These are phyloP conservation scores for Mycena metata DNA, from an alignment of 768 basidiomycete genomes.

Conservation along the genomic window DNA sequence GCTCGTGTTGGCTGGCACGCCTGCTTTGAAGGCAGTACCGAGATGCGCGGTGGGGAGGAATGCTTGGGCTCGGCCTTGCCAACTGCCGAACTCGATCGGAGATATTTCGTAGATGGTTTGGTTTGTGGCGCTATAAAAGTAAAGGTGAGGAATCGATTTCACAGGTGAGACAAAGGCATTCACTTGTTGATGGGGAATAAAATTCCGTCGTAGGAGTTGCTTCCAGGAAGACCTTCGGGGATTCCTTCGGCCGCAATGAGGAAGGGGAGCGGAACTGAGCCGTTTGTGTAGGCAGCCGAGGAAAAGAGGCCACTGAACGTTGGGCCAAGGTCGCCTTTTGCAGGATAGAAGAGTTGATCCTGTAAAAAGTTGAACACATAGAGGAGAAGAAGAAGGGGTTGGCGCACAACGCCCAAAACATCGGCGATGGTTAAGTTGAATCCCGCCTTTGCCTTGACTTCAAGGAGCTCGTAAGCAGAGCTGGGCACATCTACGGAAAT, in stretches of 20 bases:
- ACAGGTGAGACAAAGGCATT: background rate
- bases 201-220: slow-evolving; percentile 22
- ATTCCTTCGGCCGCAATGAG: slow-evolving; percentile 27
- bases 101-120: slow-evolving; percentile 28
- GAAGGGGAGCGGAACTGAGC: slow-evolving; percentile 25
- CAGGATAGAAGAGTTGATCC: slow-evolving; percentile 6
- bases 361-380: background rate
- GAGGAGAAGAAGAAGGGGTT: background rate
- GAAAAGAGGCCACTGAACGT: slow-evolving; percentile 16
- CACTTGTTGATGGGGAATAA: slow-evolving; percentile 24
- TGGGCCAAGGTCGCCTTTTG: background rate
- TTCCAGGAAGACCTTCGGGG: slow-evolving; percentile 17
- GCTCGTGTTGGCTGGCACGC: slow-evolving; percentile 17
- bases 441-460: slow-evolving; percentile 21
- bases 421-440: slow-evolving; percentile 22
- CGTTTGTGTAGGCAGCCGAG: slow-evolving; percentile 20
- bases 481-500: background rate
- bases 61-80: slow-evolving; percentile 22
- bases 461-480: slow-evolving; percentile 16
- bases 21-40: slow-evolving; percentile 20
- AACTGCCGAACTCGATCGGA: slow-evolving; percentile 22
- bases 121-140: slow-evolving; percentile 21
- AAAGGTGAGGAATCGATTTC: background rate
- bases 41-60: slow-evolving; percentile 25
- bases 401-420: slow-evolving; percentile 10